Evolutionary conservation across 768 basidiomycete species (phyloP).

Genomic region (Piloderma croceum): DNA sequence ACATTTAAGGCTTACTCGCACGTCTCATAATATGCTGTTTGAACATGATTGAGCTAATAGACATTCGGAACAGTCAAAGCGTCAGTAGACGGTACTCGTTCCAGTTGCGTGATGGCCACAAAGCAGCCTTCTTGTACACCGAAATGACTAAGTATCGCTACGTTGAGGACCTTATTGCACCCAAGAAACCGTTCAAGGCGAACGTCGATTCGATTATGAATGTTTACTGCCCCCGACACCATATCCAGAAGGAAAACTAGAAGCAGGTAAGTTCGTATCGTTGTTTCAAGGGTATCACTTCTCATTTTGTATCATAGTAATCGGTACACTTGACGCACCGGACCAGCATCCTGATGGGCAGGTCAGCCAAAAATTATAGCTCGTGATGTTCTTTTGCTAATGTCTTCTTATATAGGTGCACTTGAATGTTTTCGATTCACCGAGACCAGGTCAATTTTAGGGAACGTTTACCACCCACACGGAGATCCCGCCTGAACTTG

Average conservation of each 20-base stretch:
- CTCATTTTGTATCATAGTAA: constrained; percentile 40
- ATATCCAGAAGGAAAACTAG: constrained; percentile 55
- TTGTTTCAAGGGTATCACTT: neutral
- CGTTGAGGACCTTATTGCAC: constrained; percentile 54
- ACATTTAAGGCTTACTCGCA: constrained; percentile 29
- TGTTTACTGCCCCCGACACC: constrained; percentile 43
- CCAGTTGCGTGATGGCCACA: constrained; percentile 59
- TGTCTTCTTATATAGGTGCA: constrained; percentile 38
- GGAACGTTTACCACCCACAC: constrained; percentile 64
- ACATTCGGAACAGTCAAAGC: no score
- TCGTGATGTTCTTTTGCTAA: constrained; percentile 10
- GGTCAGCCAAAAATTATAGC: constrained; percentile 26
- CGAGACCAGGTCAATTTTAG: constrained; percentile 58
- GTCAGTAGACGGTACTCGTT: constrained; percentile 48
- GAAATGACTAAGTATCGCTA: constrained; percentile 69
- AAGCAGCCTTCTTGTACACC: constrained; percentile 59
- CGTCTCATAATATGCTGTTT: no score
- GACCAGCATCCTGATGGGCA: constrained; percentile 63
- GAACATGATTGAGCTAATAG: no score
- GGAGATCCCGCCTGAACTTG: constrained; percentile 32
- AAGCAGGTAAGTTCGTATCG: constrained; percentile 34
- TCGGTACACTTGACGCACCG: constrained; percentile 64
- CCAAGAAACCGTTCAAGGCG: constrained; percentile 68
- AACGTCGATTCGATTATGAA: constrained; percentile 62
- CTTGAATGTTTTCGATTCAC: constrained; percentile 61